Evolutionary conservation across 768 basidiomycete species (phyloP), one percentile per base, ranked within the genome.

Genomic region (Dioszegia crocea): DNA sequence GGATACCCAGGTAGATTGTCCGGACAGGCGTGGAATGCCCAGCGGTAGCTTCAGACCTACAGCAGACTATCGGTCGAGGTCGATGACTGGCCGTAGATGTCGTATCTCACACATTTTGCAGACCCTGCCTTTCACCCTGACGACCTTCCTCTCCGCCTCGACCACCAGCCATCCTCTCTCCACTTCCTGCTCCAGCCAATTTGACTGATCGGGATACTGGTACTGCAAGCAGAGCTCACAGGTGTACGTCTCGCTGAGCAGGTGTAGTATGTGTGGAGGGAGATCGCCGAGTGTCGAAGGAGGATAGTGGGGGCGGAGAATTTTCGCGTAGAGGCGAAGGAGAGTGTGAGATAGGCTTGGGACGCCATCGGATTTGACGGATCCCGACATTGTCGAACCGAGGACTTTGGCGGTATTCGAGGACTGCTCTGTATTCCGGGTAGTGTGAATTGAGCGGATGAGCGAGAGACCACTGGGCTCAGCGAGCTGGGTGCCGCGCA

Each of bases 141-240:
- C 49, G 2, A 51, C 49, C 38, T 40, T n/a, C 36, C 31, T 53
- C 24, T 30, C 29, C 5, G 11, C 21, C 29, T 24, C 54, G 27
- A 23, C 53, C 23, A 54, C 39, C 21, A 41, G 26, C 54, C 41
- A 56, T n/a, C 43, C 31, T 14, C 54, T 56, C 44, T 45, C 54
- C 24, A 31, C 41, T 36, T 41, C 51, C 23, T 19, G 24, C 21
- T n/a, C 21, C 23, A 14, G 11, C 51, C 51, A 53, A 12, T 14
- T 53, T 23, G 8, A 6, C 24, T 14, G 5, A 29, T 53, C 38
- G 10, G 51, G 26, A 39, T 21, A 29, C 24, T 38, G 24, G 17
- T 33, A 17, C 36, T 26, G 21, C 23, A 17, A 3, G 23, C 51
- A 53, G 6, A 53, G 26, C 24, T 53, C 51, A 24, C 51, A 53